Evolutionary conservation across 2,329 filamentous ascomycete genomes (phyloP).

Genomic region (Fusarium sp.): DNA sequence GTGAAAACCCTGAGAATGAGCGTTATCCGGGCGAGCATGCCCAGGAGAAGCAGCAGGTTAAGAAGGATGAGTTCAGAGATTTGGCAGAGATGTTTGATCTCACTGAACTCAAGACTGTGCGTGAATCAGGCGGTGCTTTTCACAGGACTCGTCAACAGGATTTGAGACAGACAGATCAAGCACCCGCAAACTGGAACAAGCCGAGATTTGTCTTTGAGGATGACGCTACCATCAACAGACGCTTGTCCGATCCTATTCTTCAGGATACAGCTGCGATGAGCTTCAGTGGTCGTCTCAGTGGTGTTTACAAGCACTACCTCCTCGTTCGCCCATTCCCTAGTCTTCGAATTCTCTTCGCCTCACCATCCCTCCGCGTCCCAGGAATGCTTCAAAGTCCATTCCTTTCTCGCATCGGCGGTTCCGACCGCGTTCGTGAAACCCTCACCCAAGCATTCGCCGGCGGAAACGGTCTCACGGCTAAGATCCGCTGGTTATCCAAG

Average conservation of each 20-base stretch:
- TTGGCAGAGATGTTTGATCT: conserved; percentile 78
- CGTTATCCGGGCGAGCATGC: conserved; percentile 33
- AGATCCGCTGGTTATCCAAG: conserved; percentile 73
- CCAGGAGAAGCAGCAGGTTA: not conserved
- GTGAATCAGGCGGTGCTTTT: conserved; percentile 72
- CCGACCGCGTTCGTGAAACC: conserved; percentile 59
- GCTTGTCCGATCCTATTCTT: conserved; percentile 37
- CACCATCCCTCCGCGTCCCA: conserved; percentile 73
- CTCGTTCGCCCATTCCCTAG: conserved; percentile 74
- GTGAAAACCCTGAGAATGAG: conserved; percentile 47
- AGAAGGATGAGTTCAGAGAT: conserved; percentile 71
- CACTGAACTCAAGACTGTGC: conserved; percentile 73
- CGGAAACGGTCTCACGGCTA: conserved; percentile 78
- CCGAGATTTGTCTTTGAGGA: conserved; percentile 57
- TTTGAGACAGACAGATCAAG: conserved; percentile 56
- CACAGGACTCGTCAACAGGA: conserved; percentile 56
- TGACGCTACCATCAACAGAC: conserved; percentile 42
- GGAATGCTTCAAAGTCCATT: conserved; percentile 74
- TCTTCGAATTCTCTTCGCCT: conserved; percentile 76
- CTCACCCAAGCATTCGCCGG: conserved; percentile 71
- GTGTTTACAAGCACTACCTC: conserved; percentile 67
- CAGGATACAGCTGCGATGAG: conserved; percentile 25
- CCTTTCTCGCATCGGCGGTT: conserved; percentile 65
- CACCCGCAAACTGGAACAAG: conserved; percentile 54
- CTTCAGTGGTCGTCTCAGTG: conserved; percentile 46